Base-by-base conservation (phyloP, 805 yeast species). In the Lachancea lanzarotensis region DNA sequence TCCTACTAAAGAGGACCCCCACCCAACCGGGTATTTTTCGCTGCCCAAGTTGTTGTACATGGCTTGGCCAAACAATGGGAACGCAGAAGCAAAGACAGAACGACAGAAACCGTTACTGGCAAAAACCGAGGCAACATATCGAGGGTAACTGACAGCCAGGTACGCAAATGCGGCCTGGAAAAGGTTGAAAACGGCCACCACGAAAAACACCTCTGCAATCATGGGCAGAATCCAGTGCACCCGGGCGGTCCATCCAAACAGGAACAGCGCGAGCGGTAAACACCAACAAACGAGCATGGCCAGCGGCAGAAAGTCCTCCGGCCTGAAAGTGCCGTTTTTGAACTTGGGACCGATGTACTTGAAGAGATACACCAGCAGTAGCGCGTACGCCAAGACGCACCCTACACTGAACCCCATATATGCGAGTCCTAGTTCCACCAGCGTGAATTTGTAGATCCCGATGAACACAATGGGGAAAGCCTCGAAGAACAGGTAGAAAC, bases 51-150 rank as follows among this genome's bases (percentile, higher is more conserved):
- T 73, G 45, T 68, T 63, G 56, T 73, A 84, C 76, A 84, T 71
- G 32, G 76, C 75, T 33, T 68, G 55, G 5, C 84, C 83, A 60
- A 84, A 82, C 42, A 84, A 67, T 34, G 85, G 84, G 68, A 80
- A 80, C 2, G 72, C 76, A 49, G 78, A 76, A 1, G 81, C 84
- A 52, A 74, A 70, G 2, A 62, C 62, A 6, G 77, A 67, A 43
- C 84, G 71, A 48, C 71, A 69, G 17, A 79, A 61, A 32, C 68
- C 74, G 53, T 77, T 78, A 35, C 79, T 75, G 4, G 83, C 83
- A 59, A 74, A 77, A 1, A 75, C 82, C 0, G 82, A 76, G 1
- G 82, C 82, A 46, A 75, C 50, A 55, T 71, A 73, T 43, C 74
- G 62, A 30, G 70, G 73, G 55, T 74, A 79, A 3, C 76, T 66